Percentiles rank a stretch among this genome's conserved stretches.
Evolutionary conservation across 257 asterid genomes (phyloP).

Genomic region (Orobanche coerulescens): DNA sequence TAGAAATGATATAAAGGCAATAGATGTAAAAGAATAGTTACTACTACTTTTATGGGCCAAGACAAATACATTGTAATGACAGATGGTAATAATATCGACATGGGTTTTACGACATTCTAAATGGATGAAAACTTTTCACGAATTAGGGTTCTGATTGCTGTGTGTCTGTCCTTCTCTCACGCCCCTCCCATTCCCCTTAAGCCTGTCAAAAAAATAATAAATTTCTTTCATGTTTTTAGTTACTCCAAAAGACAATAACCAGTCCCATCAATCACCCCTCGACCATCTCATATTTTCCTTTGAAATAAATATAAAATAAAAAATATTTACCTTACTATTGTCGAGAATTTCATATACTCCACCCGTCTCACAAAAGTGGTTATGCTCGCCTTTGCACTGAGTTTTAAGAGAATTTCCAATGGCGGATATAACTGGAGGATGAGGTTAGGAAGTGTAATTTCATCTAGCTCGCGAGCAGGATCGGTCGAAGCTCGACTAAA

Average conservation of each 20-base stretch:
- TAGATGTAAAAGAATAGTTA: not conserved
- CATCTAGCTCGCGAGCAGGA: no score
- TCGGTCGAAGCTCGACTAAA: no score
- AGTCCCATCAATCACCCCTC: conserved; percentile 11
- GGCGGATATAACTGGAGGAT: no score
- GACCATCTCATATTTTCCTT: no score
- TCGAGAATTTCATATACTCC: no score
- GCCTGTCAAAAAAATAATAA: not conserved
- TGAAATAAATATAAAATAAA: no score
- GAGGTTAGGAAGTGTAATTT: no score
- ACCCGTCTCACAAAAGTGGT: no score
- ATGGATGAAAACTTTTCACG: conserved; percentile 34
- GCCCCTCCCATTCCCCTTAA: conserved; percentile 19
- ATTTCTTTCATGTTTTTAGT: conserved; percentile 27
- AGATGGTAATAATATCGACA: conserved; percentile 20
- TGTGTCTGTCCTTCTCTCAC: conserved; percentile 20
- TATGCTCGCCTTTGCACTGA: no score
- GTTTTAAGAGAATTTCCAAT: no score
- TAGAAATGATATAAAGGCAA: conserved; percentile 12
- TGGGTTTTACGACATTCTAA: conserved; percentile 37
- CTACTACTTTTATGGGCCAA: conserved; percentile 9
- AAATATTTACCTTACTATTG: no score
- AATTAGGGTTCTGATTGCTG: conserved; percentile 23
- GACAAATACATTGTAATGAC: conserved; percentile 31
- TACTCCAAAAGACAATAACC: conserved; percentile 22